These are phyloP conservation scores for Peniophora sp. DNA, from an alignment of 1,284 basidiomycete genomes.

Conservation along the genomic window DNA sequence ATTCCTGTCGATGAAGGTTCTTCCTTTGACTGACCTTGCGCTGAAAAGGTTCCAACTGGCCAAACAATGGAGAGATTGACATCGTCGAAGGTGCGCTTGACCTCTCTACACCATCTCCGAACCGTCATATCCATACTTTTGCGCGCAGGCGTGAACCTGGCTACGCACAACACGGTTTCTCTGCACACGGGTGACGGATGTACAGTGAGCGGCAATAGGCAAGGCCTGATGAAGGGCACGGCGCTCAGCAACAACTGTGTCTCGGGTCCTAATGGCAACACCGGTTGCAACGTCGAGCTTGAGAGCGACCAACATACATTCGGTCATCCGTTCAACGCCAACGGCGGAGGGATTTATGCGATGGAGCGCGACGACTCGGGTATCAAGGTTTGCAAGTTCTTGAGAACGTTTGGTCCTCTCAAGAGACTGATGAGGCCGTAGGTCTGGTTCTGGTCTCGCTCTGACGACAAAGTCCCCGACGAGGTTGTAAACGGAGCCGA, in stretches of 20 bases:
- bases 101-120: slow-evolving; percentile 25
- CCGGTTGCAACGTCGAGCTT: slow-evolving; percentile 55
- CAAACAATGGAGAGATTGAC: slow-evolving; percentile 44
- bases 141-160: not conserved
- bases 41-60: not conserved
- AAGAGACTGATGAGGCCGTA: slow-evolving; percentile 35
- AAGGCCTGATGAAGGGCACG: not conserved
- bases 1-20: too few species aligned
- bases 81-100: slow-evolving; percentile 59
- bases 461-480: slow-evolving; percentile 26
- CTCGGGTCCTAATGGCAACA: slow-evolving; percentile 43
- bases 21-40: not conserved
- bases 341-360: slow-evolving; percentile 52
- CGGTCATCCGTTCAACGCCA: slow-evolving; percentile 52
- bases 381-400: slow-evolving; percentile 30
- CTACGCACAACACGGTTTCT: not conserved
- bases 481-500: slow-evolving; percentile 31
- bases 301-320: slow-evolving; percentile 33
- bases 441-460: slow-evolving; percentile 26
- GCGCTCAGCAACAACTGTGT: slow-evolving; percentile 40
- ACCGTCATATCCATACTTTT: not conserved
- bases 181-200: not conserved
- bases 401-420: slow-evolving; percentile 31
- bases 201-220: not conserved
- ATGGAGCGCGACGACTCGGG: slow-evolving; percentile 7